Evolutionary conservation across 768 basidiomycete genomes (phyloP).

Genomic region (Mycena alexandri): DNA sequence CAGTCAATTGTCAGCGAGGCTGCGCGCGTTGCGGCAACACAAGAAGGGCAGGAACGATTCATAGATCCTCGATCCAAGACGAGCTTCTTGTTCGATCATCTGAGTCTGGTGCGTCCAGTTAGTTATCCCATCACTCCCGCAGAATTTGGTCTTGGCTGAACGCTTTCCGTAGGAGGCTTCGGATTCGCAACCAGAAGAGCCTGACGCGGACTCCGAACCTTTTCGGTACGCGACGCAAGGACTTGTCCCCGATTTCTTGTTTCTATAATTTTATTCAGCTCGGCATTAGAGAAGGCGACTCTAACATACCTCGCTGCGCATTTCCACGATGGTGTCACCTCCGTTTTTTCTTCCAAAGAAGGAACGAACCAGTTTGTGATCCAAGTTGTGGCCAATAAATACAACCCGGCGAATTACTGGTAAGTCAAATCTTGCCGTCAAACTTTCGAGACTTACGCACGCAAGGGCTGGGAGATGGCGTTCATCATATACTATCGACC

Average conservation of each 20-base stretch:
- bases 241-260: not conserved
- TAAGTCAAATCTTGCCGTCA: slow-evolving; percentile 46
- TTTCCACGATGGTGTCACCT: slow-evolving; percentile 82
- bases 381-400: slow-evolving; percentile 95
- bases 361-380: slow-evolving; percentile 67
- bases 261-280: slow-evolving; percentile 53
- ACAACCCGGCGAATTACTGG: slow-evolving; percentile 96
- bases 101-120: slow-evolving; percentile 73
- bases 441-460: slow-evolving; percentile 14
- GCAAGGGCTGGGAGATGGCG: slow-evolving; percentile 95
- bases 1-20: slow-evolving; percentile 88
- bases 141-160: slow-evolving; percentile 25
- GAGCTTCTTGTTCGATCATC: slow-evolving; percentile 88
- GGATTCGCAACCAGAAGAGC: slow-evolving; percentile 73
- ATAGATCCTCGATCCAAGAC: slow-evolving; percentile 85
- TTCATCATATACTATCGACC: slow-evolving; percentile 84
- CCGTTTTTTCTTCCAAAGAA: slow-evolving; percentile 72
- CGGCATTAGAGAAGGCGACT: slow-evolving; percentile 77
- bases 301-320: slow-evolving; percentile 83
- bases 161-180: slow-evolving; percentile 74
- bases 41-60: slow-evolving; percentile 74
- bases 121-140: not conserved
- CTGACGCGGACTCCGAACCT: slow-evolving; percentile 75
- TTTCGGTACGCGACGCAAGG: slow-evolving; percentile 68
- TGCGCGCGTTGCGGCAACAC: slow-evolving; percentile 60